Evolutionary conservation across 768 basidiomycete species (phyloP).

Genomic region (Pleurotus ostreatus): DNA sequence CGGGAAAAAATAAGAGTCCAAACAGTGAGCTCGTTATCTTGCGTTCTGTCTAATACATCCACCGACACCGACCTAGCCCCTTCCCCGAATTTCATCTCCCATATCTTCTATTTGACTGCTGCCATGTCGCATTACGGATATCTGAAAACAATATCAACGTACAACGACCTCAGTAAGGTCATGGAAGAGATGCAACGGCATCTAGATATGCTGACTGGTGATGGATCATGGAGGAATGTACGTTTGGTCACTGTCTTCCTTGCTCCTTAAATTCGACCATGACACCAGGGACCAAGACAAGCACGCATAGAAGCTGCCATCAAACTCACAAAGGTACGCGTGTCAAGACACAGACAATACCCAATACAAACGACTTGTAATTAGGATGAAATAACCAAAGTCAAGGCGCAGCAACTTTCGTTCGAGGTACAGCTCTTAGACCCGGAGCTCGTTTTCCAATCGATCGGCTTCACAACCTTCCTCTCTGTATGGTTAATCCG

Average conservation of each 20-base stretch:
- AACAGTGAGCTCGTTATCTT: conserved; percentile 30
- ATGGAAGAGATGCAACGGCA: conserved; percentile 74
- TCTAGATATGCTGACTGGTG: conserved; percentile 69
- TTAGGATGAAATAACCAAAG: conserved; percentile 65
- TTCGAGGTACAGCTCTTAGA: conserved; percentile 86
- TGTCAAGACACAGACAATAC: not conserved
- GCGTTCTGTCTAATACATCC: not conserved
- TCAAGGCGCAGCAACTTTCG: conserved; percentile 70
- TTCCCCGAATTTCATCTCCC: conserved; percentile 88
- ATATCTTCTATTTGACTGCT: conserved; percentile 87
- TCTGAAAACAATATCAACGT: conserved; percentile 73
- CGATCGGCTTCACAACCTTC: conserved; percentile 83
- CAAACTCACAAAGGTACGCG: conserved; percentile 66
- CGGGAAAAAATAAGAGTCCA: conserved; percentile 39
- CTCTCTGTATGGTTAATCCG: conserved; percentile 93
- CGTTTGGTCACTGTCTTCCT: conserved; percentile 19
- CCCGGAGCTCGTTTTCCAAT: conserved; percentile 76
- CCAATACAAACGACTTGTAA: not conserved
- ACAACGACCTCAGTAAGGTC: conserved; percentile 71
- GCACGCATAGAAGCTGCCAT: conserved; percentile 76
- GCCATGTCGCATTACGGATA: conserved; percentile 90
- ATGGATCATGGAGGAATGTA: conserved; percentile 83
- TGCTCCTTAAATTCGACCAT: not conserved
- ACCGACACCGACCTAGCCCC: conserved; percentile 33
- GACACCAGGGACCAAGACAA: conserved; percentile 59